Percentiles rank a stretch among this genome's conserved stretches.
Evolutionary conservation across 305 asterid genomes (phyloP).

Genomic region (Galium porrigens): DNA sequence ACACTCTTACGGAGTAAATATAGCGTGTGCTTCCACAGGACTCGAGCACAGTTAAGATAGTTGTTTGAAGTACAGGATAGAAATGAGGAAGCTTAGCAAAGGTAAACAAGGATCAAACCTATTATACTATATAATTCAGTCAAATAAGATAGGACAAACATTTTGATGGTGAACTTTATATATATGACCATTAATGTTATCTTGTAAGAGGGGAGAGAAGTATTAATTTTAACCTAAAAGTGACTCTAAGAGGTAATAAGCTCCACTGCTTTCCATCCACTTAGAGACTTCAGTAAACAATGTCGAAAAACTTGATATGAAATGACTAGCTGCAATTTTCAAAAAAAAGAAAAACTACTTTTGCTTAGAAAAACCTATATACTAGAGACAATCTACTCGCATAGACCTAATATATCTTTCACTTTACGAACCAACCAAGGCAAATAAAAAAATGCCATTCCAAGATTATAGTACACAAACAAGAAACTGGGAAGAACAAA

Average conservation of each 20-base stretch:
- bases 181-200: not conserved
- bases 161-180: not conserved
- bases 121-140: not conserved
- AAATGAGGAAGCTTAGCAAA: not conserved
- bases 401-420: not conserved
- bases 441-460: not conserved
- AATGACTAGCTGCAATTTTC: not conserved
- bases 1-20: not conserved
- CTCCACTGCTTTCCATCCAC: not conserved
- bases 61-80: not conserved
- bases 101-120: slow-evolving; percentile 1
- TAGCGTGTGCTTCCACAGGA: not conserved
- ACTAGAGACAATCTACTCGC: not conserved
- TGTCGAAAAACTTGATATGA: not conserved
- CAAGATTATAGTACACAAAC: not conserved
- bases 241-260: not conserved
- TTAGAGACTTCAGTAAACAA: not conserved
- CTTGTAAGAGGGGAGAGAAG: not conserved
- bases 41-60: not conserved
- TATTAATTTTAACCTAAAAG: not conserved
- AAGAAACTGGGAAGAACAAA: not conserved
- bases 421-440: not conserved
- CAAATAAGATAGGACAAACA: not conserved
- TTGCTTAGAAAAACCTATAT: not conserved
- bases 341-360: not conserved